Percentiles rank a stretch among this genome's conserved stretches.
phyloP scores from a whole-genome alignment of 306 rosid species.

The Acacia crassicarpa region DNA sequence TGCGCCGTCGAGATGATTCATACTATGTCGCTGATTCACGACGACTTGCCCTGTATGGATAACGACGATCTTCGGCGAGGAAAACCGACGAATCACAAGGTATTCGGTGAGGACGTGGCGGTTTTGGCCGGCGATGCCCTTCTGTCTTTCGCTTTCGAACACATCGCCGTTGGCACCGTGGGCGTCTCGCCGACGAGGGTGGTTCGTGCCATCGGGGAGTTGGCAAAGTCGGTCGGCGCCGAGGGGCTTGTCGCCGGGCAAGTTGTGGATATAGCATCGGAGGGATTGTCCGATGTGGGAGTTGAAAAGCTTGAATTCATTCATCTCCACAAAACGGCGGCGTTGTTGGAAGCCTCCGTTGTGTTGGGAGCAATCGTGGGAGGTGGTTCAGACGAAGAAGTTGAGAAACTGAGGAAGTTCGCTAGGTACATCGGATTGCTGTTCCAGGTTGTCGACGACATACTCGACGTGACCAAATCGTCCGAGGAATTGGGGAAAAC shows the following conservation, averaged over 20 bases:
- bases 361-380: slow-evolving; percentile 77
- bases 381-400: slow-evolving; percentile 60
- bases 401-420: slow-evolving; percentile 65
- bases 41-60: slow-evolving; percentile 87
- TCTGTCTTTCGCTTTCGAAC: slow-evolving; percentile 72
- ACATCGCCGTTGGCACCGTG: slow-evolving; percentile 52
- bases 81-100: slow-evolving; percentile 79
- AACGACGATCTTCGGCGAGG: slow-evolving; percentile 93
- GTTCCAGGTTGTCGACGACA: slow-evolving; percentile 89
- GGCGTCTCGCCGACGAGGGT: slow-evolving; percentile 49
- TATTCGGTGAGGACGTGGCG: slow-evolving; percentile 80
- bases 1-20: slow-evolving; percentile 90
- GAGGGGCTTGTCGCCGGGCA: slow-evolving; percentile 84
- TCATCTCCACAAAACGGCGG: slow-evolving; percentile 76
- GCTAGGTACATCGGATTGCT: slow-evolving; percentile 68
- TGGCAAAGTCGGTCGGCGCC: slow-evolving; percentile 64
- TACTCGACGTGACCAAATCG: slow-evolving; percentile 79
- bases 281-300: slow-evolving; percentile 60
- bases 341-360: slow-evolving; percentile 59
- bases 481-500: slow-evolving; percentile 82
- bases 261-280: slow-evolving; percentile 64
- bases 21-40: slow-evolving; percentile 91
- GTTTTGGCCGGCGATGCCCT: slow-evolving; percentile 85
- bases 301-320: slow-evolving; percentile 66
- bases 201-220: slow-evolving; percentile 57